Evolutionary conservation across 2,329 filamentous ascomycete genomes (phyloP).

Genomic region (Hyphodiscus sp.): DNA sequence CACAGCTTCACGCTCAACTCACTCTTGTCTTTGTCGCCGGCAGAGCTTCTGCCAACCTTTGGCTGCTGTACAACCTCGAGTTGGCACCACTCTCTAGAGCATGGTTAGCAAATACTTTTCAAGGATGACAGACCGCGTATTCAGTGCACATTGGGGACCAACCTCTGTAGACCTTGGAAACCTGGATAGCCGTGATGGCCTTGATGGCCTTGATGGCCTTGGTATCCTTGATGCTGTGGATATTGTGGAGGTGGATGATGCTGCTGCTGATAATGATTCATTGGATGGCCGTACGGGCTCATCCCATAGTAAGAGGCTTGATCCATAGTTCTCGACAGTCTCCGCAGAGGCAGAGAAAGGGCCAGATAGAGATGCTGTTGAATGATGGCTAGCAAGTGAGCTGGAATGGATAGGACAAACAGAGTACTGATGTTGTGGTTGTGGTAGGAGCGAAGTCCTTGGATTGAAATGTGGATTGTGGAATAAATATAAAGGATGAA

Average conservation of each 20-base stretch:
- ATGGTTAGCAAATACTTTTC: conserved; percentile 24
- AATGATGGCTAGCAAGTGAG: background rate
- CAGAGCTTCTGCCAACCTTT: conserved; percentile 57
- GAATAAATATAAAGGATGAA: background rate
- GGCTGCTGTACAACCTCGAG: conserved; percentile 61
- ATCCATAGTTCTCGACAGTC: background rate
- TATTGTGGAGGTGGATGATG: background rate
- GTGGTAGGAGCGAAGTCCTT: background rate
- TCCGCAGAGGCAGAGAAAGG: background rate
- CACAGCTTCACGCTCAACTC: conserved; percentile 19
- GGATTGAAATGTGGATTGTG: background rate
- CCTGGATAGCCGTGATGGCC: too few species aligned
- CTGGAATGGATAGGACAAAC: background rate
- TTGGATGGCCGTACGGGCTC: background rate
- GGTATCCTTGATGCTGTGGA: too few species aligned
- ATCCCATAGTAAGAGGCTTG: background rate
- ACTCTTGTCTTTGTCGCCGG: conserved; percentile 68
- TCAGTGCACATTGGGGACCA: background rate
- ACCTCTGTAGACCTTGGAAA: background rate
- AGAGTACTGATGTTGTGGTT: background rate
- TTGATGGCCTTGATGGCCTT: too few species aligned
- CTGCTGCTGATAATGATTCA: background rate
- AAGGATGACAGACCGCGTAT: background rate
- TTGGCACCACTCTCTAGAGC: conserved; percentile 42
- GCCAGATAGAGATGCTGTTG: background rate